phyloP scores from a whole-genome alignment of 306 rosid genomes.

The Ziziphus jujuba region DNA sequence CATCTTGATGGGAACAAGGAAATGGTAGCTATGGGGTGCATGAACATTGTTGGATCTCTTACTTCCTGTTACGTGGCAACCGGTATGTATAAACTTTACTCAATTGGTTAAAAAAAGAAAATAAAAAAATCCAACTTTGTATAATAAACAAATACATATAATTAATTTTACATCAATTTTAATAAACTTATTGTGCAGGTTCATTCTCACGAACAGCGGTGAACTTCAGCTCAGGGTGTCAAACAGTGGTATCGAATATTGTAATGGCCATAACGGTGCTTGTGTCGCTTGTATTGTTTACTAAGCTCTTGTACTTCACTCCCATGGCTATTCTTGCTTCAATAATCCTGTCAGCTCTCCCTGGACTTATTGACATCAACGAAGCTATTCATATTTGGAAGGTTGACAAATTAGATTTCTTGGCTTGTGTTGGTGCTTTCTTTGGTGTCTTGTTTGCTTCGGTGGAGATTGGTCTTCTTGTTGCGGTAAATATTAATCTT shows the following conservation, averaged over 20 bases:
- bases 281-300: slow-evolving; percentile 57
- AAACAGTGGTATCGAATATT: slow-evolving; percentile 53
- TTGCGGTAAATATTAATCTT: slow-evolving; percentile 48
- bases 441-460: slow-evolving; percentile 83
- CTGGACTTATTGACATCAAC: slow-evolving; percentile 69
- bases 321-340: slow-evolving; percentile 85
- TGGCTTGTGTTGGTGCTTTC: slow-evolving; percentile 73
- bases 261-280: slow-evolving; percentile 62
- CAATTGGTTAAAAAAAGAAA: too few species aligned
- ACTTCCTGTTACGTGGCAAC: slow-evolving; percentile 90
- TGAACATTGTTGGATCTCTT: slow-evolving; percentile 86
- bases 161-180: not conserved
- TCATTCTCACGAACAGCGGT: slow-evolving; percentile 59
- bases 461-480: slow-evolving; percentile 79
- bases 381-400: slow-evolving; percentile 77
- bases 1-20: slow-evolving; percentile 91
- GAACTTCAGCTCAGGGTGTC: slow-evolving; percentile 53
- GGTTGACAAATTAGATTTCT: slow-evolving; percentile 80
- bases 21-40: slow-evolving; percentile 88
- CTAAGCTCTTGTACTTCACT: slow-evolving; percentile 75
- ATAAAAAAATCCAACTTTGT: not conserved
- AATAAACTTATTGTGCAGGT: slow-evolving; percentile 26
- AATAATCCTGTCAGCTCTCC: slow-evolving; percentile 79
- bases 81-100: slow-evolving; percentile 37
- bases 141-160: not conserved